Conservation (phyloP, 2,329 filamentous ascomycete species). For the Aotearoamyces nothofagi region DNA sequence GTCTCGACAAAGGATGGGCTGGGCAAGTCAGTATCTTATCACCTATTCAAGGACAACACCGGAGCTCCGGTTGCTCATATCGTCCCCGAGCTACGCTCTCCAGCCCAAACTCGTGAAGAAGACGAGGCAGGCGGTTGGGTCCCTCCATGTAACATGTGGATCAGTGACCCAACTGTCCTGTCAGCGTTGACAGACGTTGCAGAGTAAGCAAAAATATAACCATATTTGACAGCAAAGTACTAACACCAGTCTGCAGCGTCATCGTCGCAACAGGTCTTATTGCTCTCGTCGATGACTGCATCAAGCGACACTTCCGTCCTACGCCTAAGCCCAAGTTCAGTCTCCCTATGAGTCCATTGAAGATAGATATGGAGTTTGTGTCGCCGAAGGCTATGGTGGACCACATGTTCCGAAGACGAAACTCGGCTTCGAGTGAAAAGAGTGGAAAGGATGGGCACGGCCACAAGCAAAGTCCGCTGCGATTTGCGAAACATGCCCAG, state of each 20-base stretch:
- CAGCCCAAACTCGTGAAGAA: constrained; percentile 56
- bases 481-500: too few species aligned
- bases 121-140: constrained; percentile 74
- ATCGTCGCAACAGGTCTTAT: constrained; percentile 84
- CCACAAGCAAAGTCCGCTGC: background rate
- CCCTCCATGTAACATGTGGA: constrained; percentile 80
- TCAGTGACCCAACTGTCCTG: constrained; percentile 60
- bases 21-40: constrained; percentile 55
- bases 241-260: constrained; percentile 37
- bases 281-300: constrained; percentile 79
- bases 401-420: constrained; percentile 42
- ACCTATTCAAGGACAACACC: constrained; percentile 54
- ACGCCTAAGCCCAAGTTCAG: constrained; percentile 31
- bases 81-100: constrained; percentile 62
- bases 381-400: constrained; percentile 46
- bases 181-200: constrained; percentile 60
- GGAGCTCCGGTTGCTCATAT: constrained; percentile 65
- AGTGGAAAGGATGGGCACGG: too few species aligned
- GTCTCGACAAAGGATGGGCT: constrained; percentile 51
- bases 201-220: constrained; percentile 46
- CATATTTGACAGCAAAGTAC: background rate
- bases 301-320: constrained; percentile 34
- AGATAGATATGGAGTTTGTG: constrained; percentile 41
- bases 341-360: constrained; percentile 33
- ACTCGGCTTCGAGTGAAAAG: constrained; percentile 8